Percentiles rank a stretch among this genome's conserved stretches.
Conservation (phyloP, 2,329 filamentous ascomycete species). For the Epichloe scottii region DNA sequence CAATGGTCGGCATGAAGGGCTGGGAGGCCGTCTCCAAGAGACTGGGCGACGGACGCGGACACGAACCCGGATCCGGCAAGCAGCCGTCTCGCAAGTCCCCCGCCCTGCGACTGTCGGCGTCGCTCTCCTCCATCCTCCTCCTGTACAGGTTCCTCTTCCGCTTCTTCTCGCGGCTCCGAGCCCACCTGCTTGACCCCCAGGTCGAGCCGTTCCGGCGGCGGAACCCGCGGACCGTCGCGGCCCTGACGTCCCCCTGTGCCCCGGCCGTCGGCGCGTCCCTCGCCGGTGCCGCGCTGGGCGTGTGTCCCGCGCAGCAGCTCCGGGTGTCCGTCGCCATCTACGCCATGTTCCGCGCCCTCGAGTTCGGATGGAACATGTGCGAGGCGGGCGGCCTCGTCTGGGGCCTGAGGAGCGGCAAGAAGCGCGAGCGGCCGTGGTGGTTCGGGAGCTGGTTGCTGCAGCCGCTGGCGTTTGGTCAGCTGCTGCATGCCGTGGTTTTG, state of each 20-base stretch:
- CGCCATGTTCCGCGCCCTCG: constrained; percentile 64
- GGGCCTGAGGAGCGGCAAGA: constrained; percentile 40
- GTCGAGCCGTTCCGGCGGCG: constrained; percentile 70
- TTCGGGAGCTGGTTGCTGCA: constrained; percentile 75
- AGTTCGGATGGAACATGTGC: constrained; percentile 75
- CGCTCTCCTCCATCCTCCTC: constrained; percentile 73
- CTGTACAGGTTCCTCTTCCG: constrained; percentile 83
- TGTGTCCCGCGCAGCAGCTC: constrained; percentile 53
- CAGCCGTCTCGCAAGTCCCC: constrained; percentile 50
- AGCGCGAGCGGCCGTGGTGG: constrained; percentile 58
- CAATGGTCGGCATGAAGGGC: constrained; percentile 49
- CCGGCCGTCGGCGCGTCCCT: constrained; percentile 85
- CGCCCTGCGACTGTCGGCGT: constrained; percentile 66
- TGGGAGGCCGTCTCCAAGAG: constrained; percentile 41
- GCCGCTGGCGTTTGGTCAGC: constrained; percentile 62
- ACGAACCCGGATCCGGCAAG: constrained; percentile 17
- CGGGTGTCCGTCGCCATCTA: constrained; percentile 76
- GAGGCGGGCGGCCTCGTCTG: constrained; percentile 61
- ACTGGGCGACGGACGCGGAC: constrained; percentile 29
- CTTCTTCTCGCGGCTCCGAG: constrained; percentile 71
- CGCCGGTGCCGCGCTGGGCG: constrained; percentile 69
- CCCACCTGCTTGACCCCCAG: constrained; percentile 66
- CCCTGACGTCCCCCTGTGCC: constrained; percentile 71
- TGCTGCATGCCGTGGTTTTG: constrained; percentile 65
- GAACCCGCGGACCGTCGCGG: constrained; percentile 63